These are phyloP conservation scores for Mrakia blollopis DNA, from an alignment of 768 basidiomycete genomes.

Conservation along the genomic window DNA sequence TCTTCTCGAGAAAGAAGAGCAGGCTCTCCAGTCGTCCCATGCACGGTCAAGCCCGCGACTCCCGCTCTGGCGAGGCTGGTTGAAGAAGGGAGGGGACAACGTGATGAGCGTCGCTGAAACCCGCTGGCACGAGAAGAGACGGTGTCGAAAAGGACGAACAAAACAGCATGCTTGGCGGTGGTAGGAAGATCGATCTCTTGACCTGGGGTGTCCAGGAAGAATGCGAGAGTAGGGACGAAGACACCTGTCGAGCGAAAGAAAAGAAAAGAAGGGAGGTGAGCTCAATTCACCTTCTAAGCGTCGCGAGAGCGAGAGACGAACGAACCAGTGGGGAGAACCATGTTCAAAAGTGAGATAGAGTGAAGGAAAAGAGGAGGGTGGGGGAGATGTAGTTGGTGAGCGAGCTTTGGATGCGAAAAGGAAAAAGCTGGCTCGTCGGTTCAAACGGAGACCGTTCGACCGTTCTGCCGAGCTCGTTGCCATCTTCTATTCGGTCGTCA, in stretches of 20 bases:
- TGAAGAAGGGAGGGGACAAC: neutral
- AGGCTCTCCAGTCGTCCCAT: constrained; percentile 24
- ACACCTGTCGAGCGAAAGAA: constrained; percentile 1
- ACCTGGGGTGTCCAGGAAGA: constrained; percentile 10
- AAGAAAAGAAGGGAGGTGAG: neutral
- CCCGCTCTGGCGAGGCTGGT: constrained; percentile 19
- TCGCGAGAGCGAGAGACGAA: neutral
- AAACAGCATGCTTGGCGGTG: constrained; percentile 16
- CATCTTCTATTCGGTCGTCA: too few relatives aligned
- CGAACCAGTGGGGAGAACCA: neutral
- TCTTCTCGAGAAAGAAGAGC: constrained; percentile 21
- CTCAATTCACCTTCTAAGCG: neutral
- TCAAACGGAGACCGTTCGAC: too few relatives aligned
- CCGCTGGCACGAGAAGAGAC: neutral
- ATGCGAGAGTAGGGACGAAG: constrained; percentile 21
- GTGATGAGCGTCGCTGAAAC: neutral
- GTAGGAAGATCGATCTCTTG: constrained; percentile 25
- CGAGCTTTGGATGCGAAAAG: neutral
- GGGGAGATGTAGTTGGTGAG: neutral
- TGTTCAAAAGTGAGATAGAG: neutral
- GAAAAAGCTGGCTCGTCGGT: too few relatives aligned
- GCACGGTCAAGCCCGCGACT: constrained; percentile 5
- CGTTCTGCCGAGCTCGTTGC: too few relatives aligned
- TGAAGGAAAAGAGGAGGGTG: neutral
- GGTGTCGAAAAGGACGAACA: neutral